These are phyloP conservation scores for Euphorbia celastroides DNA, from an alignment of 441 rosid genomes.

Conservation along the genomic window DNA sequence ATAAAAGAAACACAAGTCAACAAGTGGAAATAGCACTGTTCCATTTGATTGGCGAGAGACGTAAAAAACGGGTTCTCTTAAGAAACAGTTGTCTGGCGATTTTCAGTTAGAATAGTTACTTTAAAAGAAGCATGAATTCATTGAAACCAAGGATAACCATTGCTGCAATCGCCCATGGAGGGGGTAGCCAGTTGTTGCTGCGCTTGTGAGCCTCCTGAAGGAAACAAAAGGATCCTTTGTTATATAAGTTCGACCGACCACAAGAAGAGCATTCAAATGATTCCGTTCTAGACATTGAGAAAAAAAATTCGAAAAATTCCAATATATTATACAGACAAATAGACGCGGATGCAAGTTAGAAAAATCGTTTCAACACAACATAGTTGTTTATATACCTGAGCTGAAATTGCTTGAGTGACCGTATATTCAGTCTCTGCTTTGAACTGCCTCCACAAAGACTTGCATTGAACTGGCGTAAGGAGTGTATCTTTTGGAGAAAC, in stretches of 20 bases:
- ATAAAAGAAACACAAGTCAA: conserved; percentile 9
- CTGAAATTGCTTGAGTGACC: conserved; percentile 73
- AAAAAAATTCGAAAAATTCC: neutral
- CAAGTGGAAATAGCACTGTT: neutral
- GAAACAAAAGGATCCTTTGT: conserved; percentile 9
- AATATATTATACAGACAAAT: neutral
- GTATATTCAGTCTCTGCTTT: conserved; percentile 69
- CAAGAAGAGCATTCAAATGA: neutral
- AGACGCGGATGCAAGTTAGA: neutral
- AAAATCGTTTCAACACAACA: neutral
- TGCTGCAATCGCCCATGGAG: conserved; percentile 77
- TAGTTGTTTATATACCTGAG: conserved; percentile 43
- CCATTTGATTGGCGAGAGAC: conserved; percentile 5
- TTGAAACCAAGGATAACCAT: conserved; percentile 76
- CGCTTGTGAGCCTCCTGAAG: conserved; percentile 73
- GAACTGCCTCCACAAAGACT: conserved; percentile 76
- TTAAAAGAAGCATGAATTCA: conserved; percentile 72
- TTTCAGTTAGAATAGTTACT: conserved; percentile 31
- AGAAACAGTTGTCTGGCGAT: neutral
- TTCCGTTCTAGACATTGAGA: neutral
- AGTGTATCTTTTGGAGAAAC: conserved; percentile 48
- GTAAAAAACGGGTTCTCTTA: neutral
- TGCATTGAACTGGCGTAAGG: conserved; percentile 71
- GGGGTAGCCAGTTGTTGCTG: conserved; percentile 74
- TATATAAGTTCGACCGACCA: neutral